Evolutionary conservation across 805 yeast species (phyloP), one percentile per base, ranked within the genome.

Genomic region (Kodamaea kakaduensis): DNA sequence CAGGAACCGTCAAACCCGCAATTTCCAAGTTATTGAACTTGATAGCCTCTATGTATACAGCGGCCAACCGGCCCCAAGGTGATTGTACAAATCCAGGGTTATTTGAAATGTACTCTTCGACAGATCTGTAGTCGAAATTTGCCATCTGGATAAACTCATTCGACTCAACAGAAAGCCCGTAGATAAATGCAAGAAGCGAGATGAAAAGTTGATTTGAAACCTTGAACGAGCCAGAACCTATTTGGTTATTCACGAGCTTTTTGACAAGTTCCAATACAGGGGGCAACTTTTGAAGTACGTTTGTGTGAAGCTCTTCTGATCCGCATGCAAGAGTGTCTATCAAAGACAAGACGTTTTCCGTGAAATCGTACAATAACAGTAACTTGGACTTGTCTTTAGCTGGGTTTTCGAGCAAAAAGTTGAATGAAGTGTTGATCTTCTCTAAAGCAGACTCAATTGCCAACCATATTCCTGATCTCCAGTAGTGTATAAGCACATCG

Each of bases 391-490:
- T 67, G 48, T 61, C 65, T 34, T 50, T 43, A 31, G 48, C 43
- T 35, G 54, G 29, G 17, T 47, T 46, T 10, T 50, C 57, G 23
- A 48, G 53, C 37, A 74, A 50, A 41, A 64, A 69, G 16, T 62
- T 54, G 28, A 81, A 63, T 0, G 86, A 75, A 1, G 52, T 54
- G 23, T 64, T 54, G 16, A 78, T 69, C 42, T 79, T 79, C 1
- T 54, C 54, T 28, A 85, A 59, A 2, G 79, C 73, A 4, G 54
- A 44, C 31, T 69, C 73, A 25, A 87, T 68, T 17, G 73, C 60
- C 0, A 73, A 66, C 84, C 95, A 81, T 26, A 90, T 77, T 42
- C 83, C 78, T 12, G 78, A 77, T 52, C 97, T 75, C 84, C 94
- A 83, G 36, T 84, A 56, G 54, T 75, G 77, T 14, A 76, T 73